Evolutionary conservation across 768 basidiomycete genomes (phyloP).

Genomic region (Sarcodon aspratus): DNA sequence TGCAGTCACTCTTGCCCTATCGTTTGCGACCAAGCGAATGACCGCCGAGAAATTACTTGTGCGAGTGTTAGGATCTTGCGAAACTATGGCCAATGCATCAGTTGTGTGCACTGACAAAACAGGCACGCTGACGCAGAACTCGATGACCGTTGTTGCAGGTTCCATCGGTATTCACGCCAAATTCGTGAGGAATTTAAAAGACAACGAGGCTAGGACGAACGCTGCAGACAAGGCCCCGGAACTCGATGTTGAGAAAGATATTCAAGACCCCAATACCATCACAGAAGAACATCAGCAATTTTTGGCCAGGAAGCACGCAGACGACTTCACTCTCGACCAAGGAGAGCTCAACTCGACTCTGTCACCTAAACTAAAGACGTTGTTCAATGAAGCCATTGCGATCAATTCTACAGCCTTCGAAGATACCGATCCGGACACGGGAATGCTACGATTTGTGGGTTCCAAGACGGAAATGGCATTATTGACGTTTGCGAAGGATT

Average conservation of each 20-base stretch:
- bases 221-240: conserved; percentile 39
- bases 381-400: conserved; percentile 81
- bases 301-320: conserved; percentile 30
- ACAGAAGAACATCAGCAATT: background rate
- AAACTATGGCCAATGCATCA: conserved; percentile 97
- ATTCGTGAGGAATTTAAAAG: conserved; percentile 71
- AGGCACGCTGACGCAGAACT: conserved; percentile 91
- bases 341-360: conserved; percentile 53
- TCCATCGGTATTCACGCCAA: conserved; percentile 92
- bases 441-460: conserved; percentile 61
- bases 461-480: conserved; percentile 95
- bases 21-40: conserved; percentile 99
- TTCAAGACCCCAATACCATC: background rate
- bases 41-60: conserved; percentile 90
- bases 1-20: conserved; percentile 91
- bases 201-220: conserved; percentile 63
- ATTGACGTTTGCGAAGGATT: conserved; percentile 72
- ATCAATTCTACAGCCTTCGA: conserved; percentile 95
- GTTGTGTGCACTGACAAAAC: conserved; percentile 96
- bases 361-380: conserved; percentile 41
- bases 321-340: conserved; percentile 86
- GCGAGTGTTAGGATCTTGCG: conserved; percentile 91
- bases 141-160: conserved; percentile 94
- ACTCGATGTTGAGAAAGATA: conserved; percentile 3
- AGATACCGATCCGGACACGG: conserved; percentile 54